Evolutionary conservation across 257 asterid genomes (phyloP), one percentile per base, ranked within the genome.

Genomic region (Przewalskia tangutica): DNA sequence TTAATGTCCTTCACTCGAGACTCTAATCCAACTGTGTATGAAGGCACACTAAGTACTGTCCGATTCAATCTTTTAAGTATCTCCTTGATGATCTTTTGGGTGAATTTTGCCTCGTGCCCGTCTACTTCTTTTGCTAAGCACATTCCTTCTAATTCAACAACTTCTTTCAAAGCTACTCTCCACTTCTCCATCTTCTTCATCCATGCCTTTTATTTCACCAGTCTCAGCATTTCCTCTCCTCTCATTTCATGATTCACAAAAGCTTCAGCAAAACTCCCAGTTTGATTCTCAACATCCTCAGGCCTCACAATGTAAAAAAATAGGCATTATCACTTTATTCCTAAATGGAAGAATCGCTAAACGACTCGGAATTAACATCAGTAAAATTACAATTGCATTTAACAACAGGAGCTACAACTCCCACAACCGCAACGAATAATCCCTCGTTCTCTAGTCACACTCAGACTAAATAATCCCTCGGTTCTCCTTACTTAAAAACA

Each of bases 141-240:
- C 84, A 68, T 71, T 54, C 84, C 84, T 54, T 59, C 62, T 13
- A 82, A 40, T 34, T 14, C 54, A 40, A 78, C 70, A 32, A 60
- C 86, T 80, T 84, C 84, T 4, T 51, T 80, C 8, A 84, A 53
- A 13, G 86, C 84, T 50, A n/a, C 8, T 42, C 81, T 80, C 86
- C 86, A 84, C 14, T 76, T 70, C 0, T 84, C 77, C 53, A 80
- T 36, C 77, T 75, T 84, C 51, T 73, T 84, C 62, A 46, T 32
- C 73, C 77, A 51, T 23, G 50, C 70, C 64, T 34, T 53, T 62
- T 34, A 44, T 50, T 32, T 59, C 67, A 2, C 54, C 78, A 12
- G 18, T 58, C 66, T 68, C 84, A 2, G 67, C 14, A 5, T 53
- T 36, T 18, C 59, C 53, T 8, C 38, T 54, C 66, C 54, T n/a